Evolutionary conservation across 768 basidiomycete genomes (phyloP).

Genomic region (Cantharellus anzutake): DNA sequence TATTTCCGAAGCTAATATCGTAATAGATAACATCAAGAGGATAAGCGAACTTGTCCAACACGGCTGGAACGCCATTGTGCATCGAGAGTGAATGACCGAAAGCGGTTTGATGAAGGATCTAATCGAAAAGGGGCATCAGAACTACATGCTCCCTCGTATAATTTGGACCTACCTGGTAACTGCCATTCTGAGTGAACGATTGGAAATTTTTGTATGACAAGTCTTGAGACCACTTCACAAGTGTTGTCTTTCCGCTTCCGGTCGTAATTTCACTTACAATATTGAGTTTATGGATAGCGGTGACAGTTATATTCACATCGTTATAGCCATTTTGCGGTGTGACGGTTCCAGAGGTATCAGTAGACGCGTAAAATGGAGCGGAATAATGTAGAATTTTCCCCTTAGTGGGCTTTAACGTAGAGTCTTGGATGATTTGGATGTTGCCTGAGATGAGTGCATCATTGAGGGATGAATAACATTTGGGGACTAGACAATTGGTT

Average conservation of each 20-base stretch:
- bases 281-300: slow-evolving; percentile 33
- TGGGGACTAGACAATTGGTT: background rate
- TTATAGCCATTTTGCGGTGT: slow-evolving; percentile 16
- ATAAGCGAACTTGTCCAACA: slow-evolving; percentile 35
- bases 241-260: slow-evolving; percentile 37
- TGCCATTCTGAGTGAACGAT: slow-evolving; percentile 31
- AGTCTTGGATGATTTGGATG: slow-evolving; percentile 41
- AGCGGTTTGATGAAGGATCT: slow-evolving; percentile 31
- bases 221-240: slow-evolving; percentile 43
- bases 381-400: slow-evolving; percentile 44
- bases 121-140: background rate
- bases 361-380: slow-evolving; percentile 35
- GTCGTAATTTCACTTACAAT: slow-evolving; percentile 43
- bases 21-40: slow-evolving; percentile 28
- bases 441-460: slow-evolving; percentile 16
- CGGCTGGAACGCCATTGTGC: slow-evolving; percentile 26
- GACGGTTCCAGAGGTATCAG: slow-evolving; percentile 18
- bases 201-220: slow-evolving; percentile 45
- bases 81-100: slow-evolving; percentile 28
- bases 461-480: background rate
- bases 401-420: slow-evolving; percentile 42
- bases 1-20: slow-evolving; percentile 17
- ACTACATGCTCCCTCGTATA: background rate
- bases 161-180: slow-evolving; percentile 19
- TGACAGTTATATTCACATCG: slow-evolving; percentile 42